Conservation (phyloP, 805 yeast species). For the Ogataea pilisensis region DNA sequence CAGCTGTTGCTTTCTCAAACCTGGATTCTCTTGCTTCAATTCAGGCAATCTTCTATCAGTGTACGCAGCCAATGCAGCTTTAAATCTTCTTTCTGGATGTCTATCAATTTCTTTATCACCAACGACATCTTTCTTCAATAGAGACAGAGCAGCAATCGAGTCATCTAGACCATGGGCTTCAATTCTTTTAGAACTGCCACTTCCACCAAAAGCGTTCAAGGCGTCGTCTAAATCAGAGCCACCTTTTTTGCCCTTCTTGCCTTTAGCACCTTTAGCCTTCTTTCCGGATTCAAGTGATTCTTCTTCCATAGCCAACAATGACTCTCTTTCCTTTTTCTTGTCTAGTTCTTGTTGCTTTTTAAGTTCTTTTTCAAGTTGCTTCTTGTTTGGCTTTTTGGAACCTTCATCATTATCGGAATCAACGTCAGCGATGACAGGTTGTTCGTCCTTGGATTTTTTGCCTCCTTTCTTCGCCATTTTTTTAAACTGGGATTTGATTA, state of each 20-base stretch:
- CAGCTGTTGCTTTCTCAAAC: slow-evolving; percentile 72
- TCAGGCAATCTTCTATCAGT: slow-evolving; percentile 73
- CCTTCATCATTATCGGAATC: slow-evolving; percentile 65
- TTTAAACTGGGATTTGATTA: not conserved
- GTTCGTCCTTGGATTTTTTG: slow-evolving; percentile 49
- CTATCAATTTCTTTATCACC: slow-evolving; percentile 64
- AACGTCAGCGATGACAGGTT: slow-evolving; percentile 41
- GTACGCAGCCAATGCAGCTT: slow-evolving; percentile 70
- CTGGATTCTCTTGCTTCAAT: slow-evolving; percentile 70
- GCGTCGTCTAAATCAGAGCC: slow-evolving; percentile 62
- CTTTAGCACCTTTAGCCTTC: slow-evolving; percentile 46
- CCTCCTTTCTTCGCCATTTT: slow-evolving; percentile 29
- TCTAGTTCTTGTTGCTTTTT: slow-evolving; percentile 73
- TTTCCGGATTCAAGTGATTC: slow-evolving; percentile 48
- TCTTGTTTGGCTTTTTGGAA: slow-evolving; percentile 61
- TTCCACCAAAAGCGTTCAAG: slow-evolving; percentile 43
- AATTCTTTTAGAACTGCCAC: slow-evolving; percentile 39
- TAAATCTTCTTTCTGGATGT: slow-evolving; percentile 86
- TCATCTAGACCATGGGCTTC: slow-evolving; percentile 73
- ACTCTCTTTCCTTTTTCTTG: slow-evolving; percentile 81
- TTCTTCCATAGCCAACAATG: slow-evolving; percentile 55
- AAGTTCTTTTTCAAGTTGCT: slow-evolving; percentile 62
- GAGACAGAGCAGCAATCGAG: slow-evolving; percentile 72
- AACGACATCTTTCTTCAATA: slow-evolving; percentile 57
- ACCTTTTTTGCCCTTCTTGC: slow-evolving; percentile 49